Conservation (phyloP, 257 asterid genomes). For the Fraxinus americana region DNA sequence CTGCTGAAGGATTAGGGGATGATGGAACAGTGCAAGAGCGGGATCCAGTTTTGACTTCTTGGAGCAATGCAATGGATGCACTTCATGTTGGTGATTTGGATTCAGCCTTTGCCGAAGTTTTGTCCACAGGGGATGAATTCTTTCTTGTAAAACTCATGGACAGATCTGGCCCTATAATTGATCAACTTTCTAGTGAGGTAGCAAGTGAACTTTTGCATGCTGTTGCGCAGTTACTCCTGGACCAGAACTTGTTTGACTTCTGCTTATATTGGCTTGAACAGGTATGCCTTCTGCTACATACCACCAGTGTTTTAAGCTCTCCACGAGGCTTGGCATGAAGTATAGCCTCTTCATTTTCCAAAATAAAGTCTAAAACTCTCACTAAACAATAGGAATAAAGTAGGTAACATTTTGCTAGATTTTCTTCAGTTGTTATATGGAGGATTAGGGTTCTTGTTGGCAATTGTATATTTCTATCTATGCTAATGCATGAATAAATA, state of each 20-base stretch:
- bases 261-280: slow-evolving; percentile 94
- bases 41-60: slow-evolving; percentile 80
- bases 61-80: slow-evolving; percentile 98
- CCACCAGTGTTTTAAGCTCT: slow-evolving; percentile 8
- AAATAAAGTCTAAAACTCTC: background rate
- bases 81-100: slow-evolving; percentile 79
- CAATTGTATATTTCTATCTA: background rate
- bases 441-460: background rate
- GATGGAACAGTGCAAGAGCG: slow-evolving; percentile 69
- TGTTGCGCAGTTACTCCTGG: slow-evolving; percentile 74
- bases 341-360: slow-evolving; percentile 5
- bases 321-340: background rate
- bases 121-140: slow-evolving; percentile 81
- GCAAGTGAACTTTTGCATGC: slow-evolving; percentile 77
- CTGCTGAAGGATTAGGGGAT: slow-evolving; percentile 77
- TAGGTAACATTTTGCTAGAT: background rate
- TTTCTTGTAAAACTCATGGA: slow-evolving; percentile 97
- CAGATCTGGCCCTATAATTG: slow-evolving; percentile 85
- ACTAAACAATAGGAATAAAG: background rate
- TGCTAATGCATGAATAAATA: no score
- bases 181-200: slow-evolving; percentile 85
- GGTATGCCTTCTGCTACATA: slow-evolving; percentile 47
- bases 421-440: background rate
- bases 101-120: slow-evolving; percentile 85
- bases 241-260: slow-evolving; percentile 70